A percentile compares a stretch with the other conserved stretches of the same genome.
Evolutionary conservation across 2,329 filamentous ascomycete species (phyloP).

Genomic region (Aspergillus tanneri): DNA sequence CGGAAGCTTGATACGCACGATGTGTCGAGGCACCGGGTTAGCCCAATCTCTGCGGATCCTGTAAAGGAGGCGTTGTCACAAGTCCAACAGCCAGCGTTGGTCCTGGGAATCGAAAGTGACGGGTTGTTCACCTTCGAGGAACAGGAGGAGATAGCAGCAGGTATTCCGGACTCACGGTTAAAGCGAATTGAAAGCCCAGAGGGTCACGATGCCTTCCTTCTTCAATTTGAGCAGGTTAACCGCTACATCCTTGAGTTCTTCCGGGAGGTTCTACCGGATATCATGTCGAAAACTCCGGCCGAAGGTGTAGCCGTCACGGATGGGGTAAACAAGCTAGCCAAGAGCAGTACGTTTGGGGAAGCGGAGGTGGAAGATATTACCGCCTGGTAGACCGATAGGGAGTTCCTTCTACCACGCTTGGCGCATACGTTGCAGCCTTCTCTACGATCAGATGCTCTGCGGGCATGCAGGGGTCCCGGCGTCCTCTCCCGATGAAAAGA

Average conservation of each 20-base stretch:
- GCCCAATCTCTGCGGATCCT: constrained; percentile 41
- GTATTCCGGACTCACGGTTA: constrained; percentile 73
- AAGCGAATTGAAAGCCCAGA: constrained; percentile 91
- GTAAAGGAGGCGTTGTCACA: constrained; percentile 73
- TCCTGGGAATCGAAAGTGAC: constrained; percentile 92
- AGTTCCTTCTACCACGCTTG: constrained; percentile 12
- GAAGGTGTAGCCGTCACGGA: constrained; percentile 51
- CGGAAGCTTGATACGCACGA: constrained; percentile 98
- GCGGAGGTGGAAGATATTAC: constrained; percentile 96
- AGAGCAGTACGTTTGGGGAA: constrained; percentile 91
- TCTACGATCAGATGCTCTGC: constrained; percentile 12
- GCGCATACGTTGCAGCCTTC: constrained; percentile 34
- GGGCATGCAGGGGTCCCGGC: constrained; percentile 6
- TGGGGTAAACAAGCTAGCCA: constrained; percentile 64
- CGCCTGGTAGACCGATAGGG: constrained; percentile 65
- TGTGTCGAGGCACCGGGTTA: constrained; percentile 71
- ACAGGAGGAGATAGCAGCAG: constrained; percentile 83
- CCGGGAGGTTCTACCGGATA: constrained; percentile 76
- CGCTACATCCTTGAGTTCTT: constrained; percentile 80
- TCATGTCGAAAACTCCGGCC: constrained; percentile 68
- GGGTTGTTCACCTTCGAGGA: constrained; percentile 96
- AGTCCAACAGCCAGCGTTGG: constrained; percentile 85
- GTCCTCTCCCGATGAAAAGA: constrained; percentile 20
- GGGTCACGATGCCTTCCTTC: constrained; percentile 91
- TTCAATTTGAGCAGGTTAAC: constrained; percentile 98